Conservation (phyloP, 768 basidiomycete species). For the Fibroporia radiculosa region DNA sequence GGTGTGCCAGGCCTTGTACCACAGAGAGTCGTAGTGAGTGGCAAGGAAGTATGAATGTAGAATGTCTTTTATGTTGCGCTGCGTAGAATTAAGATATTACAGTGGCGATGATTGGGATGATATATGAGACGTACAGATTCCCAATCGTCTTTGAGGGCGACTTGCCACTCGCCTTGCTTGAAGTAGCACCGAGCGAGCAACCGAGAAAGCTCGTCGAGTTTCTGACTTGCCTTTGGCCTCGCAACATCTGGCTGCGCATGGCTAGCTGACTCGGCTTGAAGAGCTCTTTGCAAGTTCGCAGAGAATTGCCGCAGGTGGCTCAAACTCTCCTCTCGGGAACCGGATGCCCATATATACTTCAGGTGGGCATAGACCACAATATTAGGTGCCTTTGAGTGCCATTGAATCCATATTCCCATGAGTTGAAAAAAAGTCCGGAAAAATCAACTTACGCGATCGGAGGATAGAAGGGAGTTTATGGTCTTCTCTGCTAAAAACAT, state of each 20-base stretch:
- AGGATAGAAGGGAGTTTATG: constrained; percentile 81
- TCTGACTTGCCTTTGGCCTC: constrained; percentile 50
- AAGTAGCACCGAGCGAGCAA: constrained; percentile 95
- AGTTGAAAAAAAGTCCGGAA: constrained; percentile 1
- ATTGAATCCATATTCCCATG: constrained; percentile 12
- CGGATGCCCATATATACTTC: constrained; percentile 93
- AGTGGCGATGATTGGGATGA: neutral
- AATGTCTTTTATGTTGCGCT: constrained; percentile 79
- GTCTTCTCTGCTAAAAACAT: constrained; percentile 97
- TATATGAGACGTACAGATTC: constrained; percentile 17
- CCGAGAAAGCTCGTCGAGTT: constrained; percentile 64
- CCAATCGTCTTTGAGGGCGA: constrained; percentile 74
- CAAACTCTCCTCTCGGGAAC: constrained; percentile 71
- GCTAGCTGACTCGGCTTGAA: constrained; percentile 23
- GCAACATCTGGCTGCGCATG: constrained; percentile 42
- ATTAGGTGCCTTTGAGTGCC: constrained; percentile 73
- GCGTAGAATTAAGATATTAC: neutral
- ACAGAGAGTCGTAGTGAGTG: constrained; percentile 86
- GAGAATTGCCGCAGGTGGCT: constrained; percentile 79
- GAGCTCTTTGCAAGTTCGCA: constrained; percentile 62
- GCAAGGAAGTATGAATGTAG: constrained; percentile 79
- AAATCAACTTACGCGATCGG: constrained; percentile 44
- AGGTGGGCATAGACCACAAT: constrained; percentile 94
- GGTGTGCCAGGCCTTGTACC: constrained; percentile 99
- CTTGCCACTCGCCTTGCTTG: constrained; percentile 95